phyloP scores from a whole-genome alignment of 164 flowering plant species.

The Aristolochia californica region DNA sequence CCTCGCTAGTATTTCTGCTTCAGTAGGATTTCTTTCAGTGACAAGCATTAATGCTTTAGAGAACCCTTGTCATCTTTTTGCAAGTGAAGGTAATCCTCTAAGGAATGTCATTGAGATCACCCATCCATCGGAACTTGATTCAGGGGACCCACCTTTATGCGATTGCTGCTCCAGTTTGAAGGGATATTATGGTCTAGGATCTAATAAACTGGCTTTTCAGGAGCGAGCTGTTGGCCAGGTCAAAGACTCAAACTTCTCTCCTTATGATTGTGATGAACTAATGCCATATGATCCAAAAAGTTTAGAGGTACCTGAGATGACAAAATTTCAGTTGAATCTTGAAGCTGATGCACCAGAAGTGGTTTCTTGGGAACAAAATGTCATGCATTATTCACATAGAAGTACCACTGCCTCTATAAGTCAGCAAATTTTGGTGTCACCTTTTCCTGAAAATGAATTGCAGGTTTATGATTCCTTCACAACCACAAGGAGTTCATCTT shows the following conservation, averaged over 20 bases:
- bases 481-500: neutral
- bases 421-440: neutral
- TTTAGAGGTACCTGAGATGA: slow-evolving; percentile 20
- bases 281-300: slow-evolving; percentile 8
- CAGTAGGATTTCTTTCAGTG: slow-evolving; percentile 24
- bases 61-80: slow-evolving; percentile 16
- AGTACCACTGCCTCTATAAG: neutral
- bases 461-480: slow-evolving; percentile 3
- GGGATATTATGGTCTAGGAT: slow-evolving; percentile 5
- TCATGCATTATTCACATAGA: neutral
- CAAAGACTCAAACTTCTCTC: slow-evolving; percentile 5
- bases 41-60: slow-evolving; percentile 21
- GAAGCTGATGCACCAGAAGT: slow-evolving; percentile 13
- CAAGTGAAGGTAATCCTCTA: slow-evolving; percentile 4
- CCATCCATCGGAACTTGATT: neutral
- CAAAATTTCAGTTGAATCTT: slow-evolving; percentile 13
- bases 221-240: neutral
- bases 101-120: slow-evolving; percentile 14
- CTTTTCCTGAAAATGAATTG: slow-evolving; percentile 3
- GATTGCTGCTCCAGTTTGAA: slow-evolving; percentile 20
- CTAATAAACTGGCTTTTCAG: neutral
- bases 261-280: slow-evolving; percentile 5
- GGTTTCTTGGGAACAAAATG: slow-evolving; percentile 7
- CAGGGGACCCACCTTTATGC: slow-evolving; percentile 12
- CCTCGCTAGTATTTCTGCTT: slow-evolving; percentile 7